Base-by-base conservation (phyloP, 2,329 filamentous ascomycete genomes). In the Xylariaceae sp. region DNA sequence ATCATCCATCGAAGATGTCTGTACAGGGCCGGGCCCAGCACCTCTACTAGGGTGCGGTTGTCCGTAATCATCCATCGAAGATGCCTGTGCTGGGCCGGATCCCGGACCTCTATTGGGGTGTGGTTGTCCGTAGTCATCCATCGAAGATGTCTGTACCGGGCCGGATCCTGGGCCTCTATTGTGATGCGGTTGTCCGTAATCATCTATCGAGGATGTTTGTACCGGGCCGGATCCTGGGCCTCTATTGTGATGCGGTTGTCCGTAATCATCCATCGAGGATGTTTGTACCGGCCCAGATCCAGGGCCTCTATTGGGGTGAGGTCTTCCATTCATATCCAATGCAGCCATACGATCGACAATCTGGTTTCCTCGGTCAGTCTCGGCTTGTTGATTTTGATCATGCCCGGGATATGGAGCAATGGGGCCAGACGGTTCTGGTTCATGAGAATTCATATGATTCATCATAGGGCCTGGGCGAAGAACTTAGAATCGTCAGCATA, bases 321-420 rank as follows among this genome's bases (percentile, higher is more conserved):
- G 70, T 49, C 68, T 69, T 44, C 68, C 70, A 51, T 72, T 71
- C 3, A 80, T 71, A 50, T 76, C 73, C 71, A 80, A 70, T 5
- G 66, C 72, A 7, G 69, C 73, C 73, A 81, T 76, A 52, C 73
- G 71, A 23, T 73, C 73, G n/a, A 76, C 58, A 18, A 80, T 75
- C 30, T 74, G 68, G 13, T 71, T 67, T 47, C 79, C 78, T 57
- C 76, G 71, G 54, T 76, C 75, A 9, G 75, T 62, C 55, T 78
- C 76, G 3, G 73, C 71, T 64, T 69, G 73, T 51, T 72, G 71
- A 6, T 71, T 66, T 51, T 72, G 71, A 4, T 71, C 66, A 48
- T 73, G 72, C n/a, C 77, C 76, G 0, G 76, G 77, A 51, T 78
- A 77, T 1, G 72, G 66, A 1, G 77, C 76, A 61, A 77, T 79